These are phyloP conservation scores for Starmerella kuoi DNA, from an alignment of 805 yeast genomes.

Conservation along the genomic window DNA sequence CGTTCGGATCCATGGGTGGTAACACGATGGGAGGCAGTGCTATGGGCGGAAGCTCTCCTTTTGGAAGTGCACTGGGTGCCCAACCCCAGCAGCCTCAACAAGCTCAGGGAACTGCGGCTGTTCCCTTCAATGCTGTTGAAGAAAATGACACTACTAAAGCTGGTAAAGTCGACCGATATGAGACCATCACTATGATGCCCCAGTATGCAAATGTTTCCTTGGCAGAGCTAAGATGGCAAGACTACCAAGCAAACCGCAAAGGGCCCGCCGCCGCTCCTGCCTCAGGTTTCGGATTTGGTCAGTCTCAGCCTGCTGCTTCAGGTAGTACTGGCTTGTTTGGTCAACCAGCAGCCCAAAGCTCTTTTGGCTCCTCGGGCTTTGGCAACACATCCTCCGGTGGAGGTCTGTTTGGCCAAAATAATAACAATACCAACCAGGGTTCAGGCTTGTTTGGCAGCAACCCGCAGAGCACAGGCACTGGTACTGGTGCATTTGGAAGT, in stretches of 20 bases:
- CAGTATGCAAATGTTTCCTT: constrained; percentile 70
- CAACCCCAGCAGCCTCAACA: constrained; percentile 1
- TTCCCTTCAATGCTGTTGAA: constrained; percentile 19
- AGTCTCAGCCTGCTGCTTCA: constrained; percentile 1
- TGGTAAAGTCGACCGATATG: constrained; percentile 36
- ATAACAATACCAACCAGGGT: constrained; percentile 3
- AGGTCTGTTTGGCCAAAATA: background rate
- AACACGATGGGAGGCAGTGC: constrained; percentile 2
- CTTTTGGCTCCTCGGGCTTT: background rate
- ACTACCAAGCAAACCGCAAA: constrained; percentile 63
- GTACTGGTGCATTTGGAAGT: constrained; percentile 4
- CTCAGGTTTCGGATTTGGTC: constrained; percentile 17
- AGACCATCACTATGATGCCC: constrained; percentile 78
- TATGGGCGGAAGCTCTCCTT: constrained; percentile 24
- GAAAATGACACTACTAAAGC: constrained; percentile 49
- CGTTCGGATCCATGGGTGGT: constrained; percentile 23
- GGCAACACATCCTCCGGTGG: constrained; percentile 5
- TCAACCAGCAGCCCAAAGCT: constrained; percentile 1
- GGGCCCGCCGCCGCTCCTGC: constrained; percentile 8
- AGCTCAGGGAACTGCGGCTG: constrained; percentile 48
- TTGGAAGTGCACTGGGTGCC: constrained; percentile 12
- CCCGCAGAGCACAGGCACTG: constrained; percentile 1
- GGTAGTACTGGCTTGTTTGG: background rate
- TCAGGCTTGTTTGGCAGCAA: constrained; percentile 18
- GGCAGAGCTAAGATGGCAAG: constrained; percentile 83